A percentile compares a stretch with the other conserved stretches of the same genome.
Conservation (phyloP, 768 basidiomycete species). For the Aureoboletus auriporus region DNA sequence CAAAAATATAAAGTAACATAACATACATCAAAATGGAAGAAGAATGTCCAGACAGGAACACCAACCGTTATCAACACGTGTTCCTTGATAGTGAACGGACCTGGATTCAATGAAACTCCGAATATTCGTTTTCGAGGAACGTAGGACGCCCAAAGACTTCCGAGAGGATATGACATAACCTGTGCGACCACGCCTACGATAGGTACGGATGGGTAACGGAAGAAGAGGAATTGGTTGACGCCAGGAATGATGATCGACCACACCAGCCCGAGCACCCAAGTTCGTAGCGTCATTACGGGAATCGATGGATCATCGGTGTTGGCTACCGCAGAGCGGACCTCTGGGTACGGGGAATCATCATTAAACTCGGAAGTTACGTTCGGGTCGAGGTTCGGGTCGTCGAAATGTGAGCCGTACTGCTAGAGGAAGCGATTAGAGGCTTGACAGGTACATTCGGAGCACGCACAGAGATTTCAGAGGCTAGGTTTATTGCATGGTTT, state of each 20-base stretch:
- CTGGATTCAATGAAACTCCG: conserved; percentile 65
- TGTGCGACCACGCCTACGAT: conserved; percentile 68
- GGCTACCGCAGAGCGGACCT: conserved; percentile 65
- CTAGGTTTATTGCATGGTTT: conserved; percentile 7
- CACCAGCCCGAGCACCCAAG: conserved; percentile 68
- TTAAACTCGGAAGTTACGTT: conserved; percentile 26
- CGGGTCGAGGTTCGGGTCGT: conserved; percentile 28
- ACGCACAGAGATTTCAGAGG: conserved; percentile 18
- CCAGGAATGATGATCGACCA: conserved; percentile 66
- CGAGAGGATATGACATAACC: conserved; percentile 66
- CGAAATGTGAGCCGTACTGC: conserved; percentile 7
- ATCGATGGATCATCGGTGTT: conserved; percentile 68
- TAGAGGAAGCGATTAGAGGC: background rate
- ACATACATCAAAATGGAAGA: conserved; percentile 12
- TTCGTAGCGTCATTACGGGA: conserved; percentile 58
- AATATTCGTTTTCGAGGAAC: conserved; percentile 55
- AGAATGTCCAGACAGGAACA: conserved; percentile 23
- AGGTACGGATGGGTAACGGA: conserved; percentile 65
- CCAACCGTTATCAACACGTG: conserved; percentile 63
- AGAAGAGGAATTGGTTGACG: conserved; percentile 75
- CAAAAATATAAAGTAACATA: conserved; percentile 23
- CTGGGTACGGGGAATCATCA: conserved; percentile 71
- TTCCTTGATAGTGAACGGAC: conserved; percentile 74
- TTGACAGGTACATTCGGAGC: background rate
- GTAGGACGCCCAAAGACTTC: conserved; percentile 49